Conservation (phyloP, 2,329 filamentous ascomycete genomes). For the Metarhizium anisopliae region DNA sequence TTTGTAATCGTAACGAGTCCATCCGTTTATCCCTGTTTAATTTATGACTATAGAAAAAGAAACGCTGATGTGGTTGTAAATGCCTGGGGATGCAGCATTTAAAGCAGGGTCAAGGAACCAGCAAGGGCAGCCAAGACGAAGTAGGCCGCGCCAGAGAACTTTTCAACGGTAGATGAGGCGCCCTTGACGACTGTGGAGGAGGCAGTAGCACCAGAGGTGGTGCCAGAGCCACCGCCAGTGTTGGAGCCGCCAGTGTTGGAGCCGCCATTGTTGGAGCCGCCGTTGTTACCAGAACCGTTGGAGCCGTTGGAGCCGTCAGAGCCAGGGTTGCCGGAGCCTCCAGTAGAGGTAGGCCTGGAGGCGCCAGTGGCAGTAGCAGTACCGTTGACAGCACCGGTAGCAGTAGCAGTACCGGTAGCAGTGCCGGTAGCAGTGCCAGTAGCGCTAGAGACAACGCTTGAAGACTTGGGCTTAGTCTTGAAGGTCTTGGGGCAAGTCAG, state of each 20-base stretch:
- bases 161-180: background rate
- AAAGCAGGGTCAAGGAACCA: conserved; percentile 8
- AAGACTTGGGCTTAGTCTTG: conserved; percentile 20
- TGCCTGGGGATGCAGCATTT: background rate
- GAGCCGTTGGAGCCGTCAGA: background rate
- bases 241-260: background rate
- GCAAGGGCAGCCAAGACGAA: conserved; percentile 9
- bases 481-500: conserved; percentile 41
- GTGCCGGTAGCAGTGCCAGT: conserved; percentile 2
- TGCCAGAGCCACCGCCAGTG: background rate
- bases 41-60: conserved; percentile 1
- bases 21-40: conserved; percentile 2
- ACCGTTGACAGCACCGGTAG: background rate
- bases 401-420: conserved; percentile 3
- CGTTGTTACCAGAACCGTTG: background rate
- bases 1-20: background rate
- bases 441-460: background rate
- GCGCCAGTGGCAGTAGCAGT: too few species aligned
- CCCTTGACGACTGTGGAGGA: background rate
- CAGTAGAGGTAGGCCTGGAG: too few species aligned
- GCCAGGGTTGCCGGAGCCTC: conserved; percentile 6
- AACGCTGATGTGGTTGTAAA: background rate
- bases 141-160: conserved; percentile 10
- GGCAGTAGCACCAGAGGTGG: background rate
- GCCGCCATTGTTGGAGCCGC: background rate